Percentiles rank a stretch among this genome's conserved stretches.
Evolutionary conservation across 257 asterid genomes (phyloP).

Genomic region (Solanum bulbocastanum): DNA sequence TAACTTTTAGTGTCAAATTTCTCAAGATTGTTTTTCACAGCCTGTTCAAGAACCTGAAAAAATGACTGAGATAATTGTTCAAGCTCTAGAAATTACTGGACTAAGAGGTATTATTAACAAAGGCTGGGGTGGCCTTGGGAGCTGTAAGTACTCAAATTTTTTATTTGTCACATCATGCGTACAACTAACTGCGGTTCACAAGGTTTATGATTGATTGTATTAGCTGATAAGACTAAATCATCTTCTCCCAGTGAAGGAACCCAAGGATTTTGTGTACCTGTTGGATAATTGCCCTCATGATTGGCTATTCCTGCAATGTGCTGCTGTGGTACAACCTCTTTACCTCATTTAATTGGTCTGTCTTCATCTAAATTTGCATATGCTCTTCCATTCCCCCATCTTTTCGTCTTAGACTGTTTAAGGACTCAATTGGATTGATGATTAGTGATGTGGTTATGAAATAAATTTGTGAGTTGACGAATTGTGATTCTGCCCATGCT

Average conservation of each 20-base stretch:
- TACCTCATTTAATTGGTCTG: neutral
- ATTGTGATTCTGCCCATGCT: neutral
- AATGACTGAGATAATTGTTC: constrained; percentile 71
- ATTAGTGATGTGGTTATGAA: neutral
- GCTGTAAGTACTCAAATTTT: constrained; percentile 30
- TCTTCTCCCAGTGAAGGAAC: constrained; percentile 50
- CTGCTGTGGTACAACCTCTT: constrained; percentile 58
- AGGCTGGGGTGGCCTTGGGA: constrained; percentile 98
- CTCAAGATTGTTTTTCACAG: constrained; percentile 22
- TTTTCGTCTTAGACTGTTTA: neutral
- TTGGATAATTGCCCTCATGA: constrained; percentile 89
- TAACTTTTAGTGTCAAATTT: neutral
- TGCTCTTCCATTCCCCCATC: neutral
- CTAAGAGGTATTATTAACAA: constrained; percentile 89
- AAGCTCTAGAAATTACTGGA: constrained; percentile 68
- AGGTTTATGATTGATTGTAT: neutral
- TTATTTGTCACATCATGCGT: neutral
- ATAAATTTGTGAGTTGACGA: neutral
- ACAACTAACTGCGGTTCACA: neutral
- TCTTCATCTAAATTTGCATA: neutral
- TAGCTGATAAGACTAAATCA: neutral
- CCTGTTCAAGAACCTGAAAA: constrained; percentile 82
- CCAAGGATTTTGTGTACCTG: constrained; percentile 54
- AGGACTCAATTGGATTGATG: neutral
- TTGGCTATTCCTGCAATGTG: constrained; percentile 80